Percentiles rank a stretch among this genome's conserved stretches.
These are phyloP conservation scores for Phytopythium vexans DNA, from an alignment of 352 stramenopile genomes.

Conservation along the genomic window DNA sequence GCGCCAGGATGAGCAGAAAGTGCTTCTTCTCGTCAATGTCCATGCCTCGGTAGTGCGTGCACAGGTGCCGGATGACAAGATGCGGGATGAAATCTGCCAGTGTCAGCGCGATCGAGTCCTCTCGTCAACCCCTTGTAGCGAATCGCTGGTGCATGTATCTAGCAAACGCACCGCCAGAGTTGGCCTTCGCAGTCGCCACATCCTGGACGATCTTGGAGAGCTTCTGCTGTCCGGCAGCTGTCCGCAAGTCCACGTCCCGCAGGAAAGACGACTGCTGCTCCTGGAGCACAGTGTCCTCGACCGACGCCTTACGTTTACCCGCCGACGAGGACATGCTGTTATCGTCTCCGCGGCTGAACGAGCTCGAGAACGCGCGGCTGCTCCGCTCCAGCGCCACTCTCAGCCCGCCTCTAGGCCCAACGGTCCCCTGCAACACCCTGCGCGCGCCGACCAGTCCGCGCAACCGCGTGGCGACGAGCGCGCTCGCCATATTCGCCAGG, in stretches of 20 bases:
- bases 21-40: constrained; percentile 80
- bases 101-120: neutral
- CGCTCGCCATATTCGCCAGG: no score
- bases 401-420: no score
- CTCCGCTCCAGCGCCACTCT: no score
- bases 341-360: no score
- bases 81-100: constrained; percentile 74
- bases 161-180: constrained; percentile 45
- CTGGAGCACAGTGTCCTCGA: constrained; percentile 14
- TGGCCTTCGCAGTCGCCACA: constrained; percentile 61
- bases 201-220: constrained; percentile 71
- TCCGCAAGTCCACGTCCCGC: constrained; percentile 43
- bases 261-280: constrained; percentile 42
- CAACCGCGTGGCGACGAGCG: no score
- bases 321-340: neutral
- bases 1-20: constrained; percentile 74
- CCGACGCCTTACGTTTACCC: neutral
- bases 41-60: constrained; percentile 53
- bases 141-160: neutral
- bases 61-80: constrained; percentile 67
- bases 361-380: no score
- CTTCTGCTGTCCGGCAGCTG: constrained; percentile 30
- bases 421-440: no score
- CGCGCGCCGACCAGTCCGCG: no score
- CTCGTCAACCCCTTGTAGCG: neutral